Evolutionary conservation across 768 basidiomycete genomes (phyloP), one percentile per base, ranked within the genome.

Genomic region (Piloderma croceum): DNA sequence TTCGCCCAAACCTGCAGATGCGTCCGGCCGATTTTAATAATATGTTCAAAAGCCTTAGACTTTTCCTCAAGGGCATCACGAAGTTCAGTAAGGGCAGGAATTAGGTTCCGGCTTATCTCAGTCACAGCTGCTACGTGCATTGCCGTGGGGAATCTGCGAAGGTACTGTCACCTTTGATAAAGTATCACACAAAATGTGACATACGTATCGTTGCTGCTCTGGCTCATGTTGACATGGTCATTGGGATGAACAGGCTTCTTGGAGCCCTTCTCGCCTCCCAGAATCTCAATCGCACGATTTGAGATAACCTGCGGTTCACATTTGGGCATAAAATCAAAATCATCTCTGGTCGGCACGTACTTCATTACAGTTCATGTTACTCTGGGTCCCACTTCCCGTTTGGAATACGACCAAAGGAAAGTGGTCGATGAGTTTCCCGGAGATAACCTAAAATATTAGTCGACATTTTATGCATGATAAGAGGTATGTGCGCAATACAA

Each of bases 311-410:
- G 31, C 20, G 17, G 15, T 18, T 13, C 38, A 25, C 43, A 5
- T 17, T 24, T 20, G 11, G 6, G 10, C 6, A 32, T 24, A 22
- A 17, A 1, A 3, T 25, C 17, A 22, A 33, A 24, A 19, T 20
- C 27, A 38, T 6, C 9, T n/a, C 3, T 13, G 3, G 3, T 13
- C 6, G 36, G 32, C 17, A 3, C 62, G 18, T 31, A 85, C 90
- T 78, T 99, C 96, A 61, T 99, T 99, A 45, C 79, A 90, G 62
- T 90, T 99, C 96, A 99, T 99, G 71, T 99, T 99, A 58, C 88
- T 93, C 64, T 99, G 96, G 2, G 96, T 99, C 15, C 96, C 96
- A 41, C 90, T 93, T 44, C 96, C 96, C 18, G 96, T 99, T 65
- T 99, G 96, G 77, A 97, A 99, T 31, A 99, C 93, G 25, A 99